phyloP scores from a whole-genome alignment of 176 grass and related monocot species.

The Lolium multiflorum region DNA sequence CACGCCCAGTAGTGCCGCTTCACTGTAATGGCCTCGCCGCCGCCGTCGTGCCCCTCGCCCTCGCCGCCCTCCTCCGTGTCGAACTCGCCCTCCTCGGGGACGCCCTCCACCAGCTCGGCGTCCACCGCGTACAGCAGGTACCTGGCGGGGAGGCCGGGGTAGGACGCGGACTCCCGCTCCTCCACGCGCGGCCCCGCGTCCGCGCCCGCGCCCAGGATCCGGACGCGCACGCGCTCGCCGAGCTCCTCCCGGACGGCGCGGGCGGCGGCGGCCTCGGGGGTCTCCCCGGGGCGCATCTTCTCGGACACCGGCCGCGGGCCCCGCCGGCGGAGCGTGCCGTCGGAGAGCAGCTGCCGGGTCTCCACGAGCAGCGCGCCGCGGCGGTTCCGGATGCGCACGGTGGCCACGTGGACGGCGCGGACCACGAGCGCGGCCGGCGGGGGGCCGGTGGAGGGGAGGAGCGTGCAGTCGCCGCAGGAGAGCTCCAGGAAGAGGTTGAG shows the following conservation, averaged over 20 bases:
- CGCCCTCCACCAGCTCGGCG: constrained; percentile 56
- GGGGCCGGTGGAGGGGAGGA: constrained; percentile 28
- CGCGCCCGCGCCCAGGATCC: constrained; percentile 41
- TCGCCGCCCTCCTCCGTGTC: constrained; percentile 87
- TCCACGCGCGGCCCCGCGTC: constrained; percentile 54
- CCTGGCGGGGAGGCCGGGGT: constrained; percentile 67
- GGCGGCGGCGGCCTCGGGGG: constrained; percentile 62
- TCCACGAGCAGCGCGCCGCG: constrained; percentile 68
- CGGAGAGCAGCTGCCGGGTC: constrained; percentile 82
- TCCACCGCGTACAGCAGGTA: constrained; percentile 87
- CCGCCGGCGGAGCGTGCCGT: constrained; percentile 64
- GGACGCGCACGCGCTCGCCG: constrained; percentile 54
- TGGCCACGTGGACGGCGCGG: constrained; percentile 76
- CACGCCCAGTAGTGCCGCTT: constrained; percentile 57
- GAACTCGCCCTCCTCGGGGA: constrained; percentile 78
- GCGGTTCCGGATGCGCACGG: constrained; percentile 67
- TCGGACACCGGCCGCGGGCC: constrained; percentile 69
- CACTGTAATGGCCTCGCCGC: constrained; percentile 53
- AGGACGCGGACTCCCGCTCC: constrained; percentile 73
- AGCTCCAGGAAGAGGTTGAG: constrained; percentile 92
- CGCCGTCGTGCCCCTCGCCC: constrained; percentile 46
- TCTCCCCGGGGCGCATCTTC: constrained; percentile 85
- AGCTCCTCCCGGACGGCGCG: constrained; percentile 81
- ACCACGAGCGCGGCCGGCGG: constrained; percentile 26
- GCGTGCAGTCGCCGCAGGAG: constrained; percentile 70